A percentile compares a stretch with the other conserved stretches of the same genome.
Conservation (phyloP, 179 eudicot species). For the Carnegiea gigantea region DNA sequence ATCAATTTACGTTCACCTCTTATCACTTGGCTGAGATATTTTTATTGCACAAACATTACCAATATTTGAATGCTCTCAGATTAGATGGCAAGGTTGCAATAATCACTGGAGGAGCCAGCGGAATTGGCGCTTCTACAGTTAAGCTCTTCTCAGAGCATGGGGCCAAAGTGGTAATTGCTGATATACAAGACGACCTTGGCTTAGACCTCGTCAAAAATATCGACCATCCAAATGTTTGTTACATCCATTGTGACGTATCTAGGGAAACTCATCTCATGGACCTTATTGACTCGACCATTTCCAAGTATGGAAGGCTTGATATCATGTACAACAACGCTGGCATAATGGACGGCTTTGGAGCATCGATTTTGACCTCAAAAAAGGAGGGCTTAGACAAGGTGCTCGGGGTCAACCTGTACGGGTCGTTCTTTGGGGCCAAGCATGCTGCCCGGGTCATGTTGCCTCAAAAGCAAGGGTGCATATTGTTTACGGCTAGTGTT, state of each 20-base stretch:
- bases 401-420: slow-evolving; percentile 32
- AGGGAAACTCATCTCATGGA: slow-evolving; percentile 41
- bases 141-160: slow-evolving; percentile 31
- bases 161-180: slow-evolving; percentile 39
- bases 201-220: neutral
- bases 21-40: neutral
- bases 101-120: slow-evolving; percentile 43
- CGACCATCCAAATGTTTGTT: slow-evolving; percentile 15
- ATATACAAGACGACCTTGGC: slow-evolving; percentile 38
- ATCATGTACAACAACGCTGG: slow-evolving; percentile 50
- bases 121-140: slow-evolving; percentile 33
- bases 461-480: slow-evolving; percentile 31
- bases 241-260: slow-evolving; percentile 53
- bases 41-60: neutral
- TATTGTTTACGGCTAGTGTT: slow-evolving; percentile 36
- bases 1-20: neutral
- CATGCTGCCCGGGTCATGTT: slow-evolving; percentile 46
- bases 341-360: slow-evolving; percentile 18
- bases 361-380: slow-evolving; percentile 21
- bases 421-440: slow-evolving; percentile 39
- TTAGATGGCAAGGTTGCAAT: slow-evolving; percentile 38
- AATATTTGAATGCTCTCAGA: slow-evolving; percentile 9
- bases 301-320: slow-evolving; percentile 46
- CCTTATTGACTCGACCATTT: slow-evolving; percentile 36
- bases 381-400: slow-evolving; percentile 23